Base-by-base conservation (phyloP, 805 yeast species). In the Cephaloascus albidus region DNA sequence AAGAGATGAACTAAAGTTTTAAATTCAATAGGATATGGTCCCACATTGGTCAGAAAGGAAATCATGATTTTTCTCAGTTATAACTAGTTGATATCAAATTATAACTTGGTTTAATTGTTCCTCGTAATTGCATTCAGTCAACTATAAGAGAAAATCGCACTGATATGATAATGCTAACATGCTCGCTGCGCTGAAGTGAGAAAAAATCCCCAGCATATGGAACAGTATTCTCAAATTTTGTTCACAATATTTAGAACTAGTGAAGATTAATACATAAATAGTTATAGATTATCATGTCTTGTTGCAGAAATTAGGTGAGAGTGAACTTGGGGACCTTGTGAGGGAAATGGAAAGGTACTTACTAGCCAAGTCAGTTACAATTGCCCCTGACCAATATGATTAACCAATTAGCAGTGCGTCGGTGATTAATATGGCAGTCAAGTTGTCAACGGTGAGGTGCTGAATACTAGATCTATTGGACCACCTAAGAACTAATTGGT, bases 31-130 rank as follows among this genome's bases (percentile, higher is more conserved):
- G 81, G 84, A 36, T 97, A 93, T 60, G 97, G 95, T 0, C 85
- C 96, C 0, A 78, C 95, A 0, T 61, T 90, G 47, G 96, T 93
- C 1, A 65, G 98, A 41, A 78, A 87, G 45, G 97, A 93, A 54
- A 74, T 86, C 6, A 76, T 85, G 4, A 78, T 81, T 19, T 85
- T 85, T 51, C 72, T 88, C 40, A 83, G 93, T 31, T n/a, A n/a
- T n/a, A n/a, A n/a, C n/a, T 74, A 79, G 35, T 78, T 86, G 53
- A 83, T 88, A 10, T 60, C 72, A 41, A 78, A 78, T 33, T 82
- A n/a, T n/a, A n/a, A 88, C 57, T 61, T 73, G 18, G 75, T 78
- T n/a, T n/a, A n/a, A 42, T 84, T 85, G 51, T 89, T 90, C 51
- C 56, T 88, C 40, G 93, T 90, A 2, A 81, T 89, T 43, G 96